A percentile compares a stretch with the other conserved stretches of the same genome.
Evolutionary conservation across 371 early-diverging fungal genomes (phyloP).

Genomic region (Rhizopus stolonifer): DNA sequence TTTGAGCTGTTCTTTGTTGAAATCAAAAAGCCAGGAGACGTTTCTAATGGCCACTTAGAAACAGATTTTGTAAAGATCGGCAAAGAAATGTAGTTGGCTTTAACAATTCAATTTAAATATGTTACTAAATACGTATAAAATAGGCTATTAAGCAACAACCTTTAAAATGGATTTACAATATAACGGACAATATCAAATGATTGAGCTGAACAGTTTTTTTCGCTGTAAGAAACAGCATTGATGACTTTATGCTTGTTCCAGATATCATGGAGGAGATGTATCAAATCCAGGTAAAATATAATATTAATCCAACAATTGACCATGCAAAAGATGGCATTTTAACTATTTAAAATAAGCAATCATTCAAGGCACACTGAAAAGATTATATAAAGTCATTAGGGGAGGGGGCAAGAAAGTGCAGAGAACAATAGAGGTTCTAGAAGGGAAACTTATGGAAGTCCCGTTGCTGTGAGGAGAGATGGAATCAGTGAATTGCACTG

Average conservation of each 20-base stretch:
- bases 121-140: slow-evolving; percentile 2
- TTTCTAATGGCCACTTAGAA: slow-evolving; percentile 8
- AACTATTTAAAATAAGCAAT: slow-evolving; percentile 8
- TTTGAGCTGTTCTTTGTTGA: slow-evolving; percentile 19
- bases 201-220: slow-evolving; percentile 2
- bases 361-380: too few species aligned
- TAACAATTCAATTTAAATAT: background rate
- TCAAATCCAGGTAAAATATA: slow-evolving; percentile 4
- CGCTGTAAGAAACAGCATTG: slow-evolving; percentile 1
- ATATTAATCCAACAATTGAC: slow-evolving; percentile 2
- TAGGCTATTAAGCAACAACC: slow-evolving; percentile 4
- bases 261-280: slow-evolving; percentile 3
- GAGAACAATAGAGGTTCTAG: background rate
- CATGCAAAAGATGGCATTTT: background rate
- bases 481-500: too few species aligned
- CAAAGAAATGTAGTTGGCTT: slow-evolving; percentile 16
- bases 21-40: slow-evolving; percentile 16
- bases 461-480: background rate
- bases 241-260: slow-evolving; percentile 7
- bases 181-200: slow-evolving; percentile 7
- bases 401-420: background rate
- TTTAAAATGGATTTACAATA: slow-evolving; percentile 10
- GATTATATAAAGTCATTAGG: background rate
- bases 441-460: background rate
- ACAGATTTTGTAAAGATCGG: slow-evolving; percentile 13